Percentiles rank a stretch among this genome's conserved stretches.
phyloP scores from a whole-genome alignment of 2,329 filamentous ascomycete genomes.

The Fusarium citri region DNA sequence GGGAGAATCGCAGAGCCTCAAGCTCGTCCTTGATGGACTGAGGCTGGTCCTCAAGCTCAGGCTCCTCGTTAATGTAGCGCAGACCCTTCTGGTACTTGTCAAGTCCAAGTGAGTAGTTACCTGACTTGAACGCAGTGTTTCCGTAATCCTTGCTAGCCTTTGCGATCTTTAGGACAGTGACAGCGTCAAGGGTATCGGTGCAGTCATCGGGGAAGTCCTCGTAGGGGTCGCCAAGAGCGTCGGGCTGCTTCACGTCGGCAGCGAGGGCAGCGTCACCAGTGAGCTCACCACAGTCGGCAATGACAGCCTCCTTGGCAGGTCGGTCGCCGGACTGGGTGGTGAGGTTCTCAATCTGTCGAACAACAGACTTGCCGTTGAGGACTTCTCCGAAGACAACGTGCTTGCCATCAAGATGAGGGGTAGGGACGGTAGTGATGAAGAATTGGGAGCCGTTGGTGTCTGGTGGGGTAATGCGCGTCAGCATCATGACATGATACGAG shows the following conservation, averaged over 20 bases:
- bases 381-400: constrained; percentile 98
- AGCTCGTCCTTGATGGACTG: constrained; percentile 75
- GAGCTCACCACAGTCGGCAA: constrained; percentile 88
- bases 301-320: constrained; percentile 77
- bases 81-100: constrained; percentile 96
- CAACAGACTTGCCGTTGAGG: constrained; percentile 88
- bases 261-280: constrained; percentile 75
- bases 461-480: constrained; percentile 49
- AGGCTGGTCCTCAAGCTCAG: constrained; percentile 77
- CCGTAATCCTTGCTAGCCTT: constrained; percentile 89
- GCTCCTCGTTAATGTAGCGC: constrained; percentile 88
- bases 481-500: constrained; percentile 5
- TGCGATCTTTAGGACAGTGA: constrained; percentile 81
- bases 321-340: constrained; percentile 81
- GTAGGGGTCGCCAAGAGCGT: constrained; percentile 88
- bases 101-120: constrained; percentile 76
- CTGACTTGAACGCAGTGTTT: constrained; percentile 89
- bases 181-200: constrained; percentile 69
- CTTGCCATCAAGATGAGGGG: constrained; percentile 93
- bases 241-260: constrained; percentile 75
- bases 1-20: constrained; percentile 79
- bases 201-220: constrained; percentile 97
- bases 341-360: constrained; percentile 90
- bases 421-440: constrained; percentile 96
- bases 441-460: constrained; percentile 98